These are phyloP conservation scores for Lasiodiplodia citricola DNA, from an alignment of 2,329 filamentous ascomycete genomes.

Conservation along the genomic window DNA sequence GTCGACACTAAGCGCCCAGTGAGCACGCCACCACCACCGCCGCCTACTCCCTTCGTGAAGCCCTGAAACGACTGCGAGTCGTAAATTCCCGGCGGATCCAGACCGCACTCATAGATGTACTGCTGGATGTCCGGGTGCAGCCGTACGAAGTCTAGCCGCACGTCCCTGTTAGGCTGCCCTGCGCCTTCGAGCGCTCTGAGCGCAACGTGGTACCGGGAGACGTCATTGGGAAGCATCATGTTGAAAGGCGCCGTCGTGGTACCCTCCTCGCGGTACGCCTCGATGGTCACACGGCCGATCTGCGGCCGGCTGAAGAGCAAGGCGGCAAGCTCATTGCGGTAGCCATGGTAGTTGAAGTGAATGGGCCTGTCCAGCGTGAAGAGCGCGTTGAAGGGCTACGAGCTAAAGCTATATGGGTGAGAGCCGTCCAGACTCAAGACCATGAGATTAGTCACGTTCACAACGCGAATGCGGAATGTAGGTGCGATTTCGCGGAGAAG, in stretches of 20 bases:
- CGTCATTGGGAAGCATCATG: constrained; percentile 69
- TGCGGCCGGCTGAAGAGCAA: constrained; percentile 64
- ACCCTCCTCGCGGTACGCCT: constrained; percentile 68
- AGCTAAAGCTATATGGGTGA: constrained; percentile 64
- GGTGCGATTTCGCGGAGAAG: constrained; percentile 59
- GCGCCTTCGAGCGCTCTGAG: constrained; percentile 59
- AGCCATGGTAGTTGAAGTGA: constrained; percentile 73
- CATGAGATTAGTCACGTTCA: constrained; percentile 72
- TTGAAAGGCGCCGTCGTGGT: constrained; percentile 72
- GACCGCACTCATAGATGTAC: constrained; percentile 59
- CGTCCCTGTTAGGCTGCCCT: constrained; percentile 54
- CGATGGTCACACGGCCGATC: constrained; percentile 60
- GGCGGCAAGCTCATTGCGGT: constrained; percentile 64
- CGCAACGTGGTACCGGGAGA: constrained; percentile 66
- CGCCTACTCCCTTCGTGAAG: constrained; percentile 13
- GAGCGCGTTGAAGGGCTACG: constrained; percentile 58
- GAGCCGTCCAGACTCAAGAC: constrained; percentile 60
- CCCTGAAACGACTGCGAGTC: constrained; percentile 52
- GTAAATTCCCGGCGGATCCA: constrained; percentile 61
- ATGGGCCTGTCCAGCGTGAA: constrained; percentile 63
- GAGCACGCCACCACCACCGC: constrained; percentile 28
- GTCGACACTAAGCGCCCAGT: constrained; percentile 27
- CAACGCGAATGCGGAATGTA: constrained; percentile 61
- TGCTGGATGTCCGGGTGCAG: constrained; percentile 56
- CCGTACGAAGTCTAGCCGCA: constrained; percentile 53